phyloP scores from a whole-genome alignment of 1,284 basidiomycete species.

The Irpex rosettiformis region DNA sequence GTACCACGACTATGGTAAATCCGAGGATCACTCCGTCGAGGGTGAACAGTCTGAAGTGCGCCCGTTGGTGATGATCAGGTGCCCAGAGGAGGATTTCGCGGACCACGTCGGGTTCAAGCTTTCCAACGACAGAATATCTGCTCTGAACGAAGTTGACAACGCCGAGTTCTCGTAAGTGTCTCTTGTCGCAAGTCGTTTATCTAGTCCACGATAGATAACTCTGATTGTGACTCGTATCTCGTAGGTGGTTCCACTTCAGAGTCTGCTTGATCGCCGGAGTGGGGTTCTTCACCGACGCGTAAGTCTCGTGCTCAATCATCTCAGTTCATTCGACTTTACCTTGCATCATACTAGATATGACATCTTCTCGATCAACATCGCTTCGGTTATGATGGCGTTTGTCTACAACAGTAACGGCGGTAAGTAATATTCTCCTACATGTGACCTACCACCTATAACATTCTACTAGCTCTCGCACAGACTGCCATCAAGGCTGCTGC shows the following conservation, averaged over 20 bases:
- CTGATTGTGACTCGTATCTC: not conserved
- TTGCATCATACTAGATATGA: not conserved
- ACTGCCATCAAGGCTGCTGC: not conserved
- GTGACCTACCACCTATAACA: too few species aligned
- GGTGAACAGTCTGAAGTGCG: not conserved
- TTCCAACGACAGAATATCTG: slow-evolving; percentile 19
- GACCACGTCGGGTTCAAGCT: not conserved
- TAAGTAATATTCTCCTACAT: too few species aligned
- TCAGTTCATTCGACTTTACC: not conserved
- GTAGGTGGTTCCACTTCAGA: slow-evolving; percentile 59
- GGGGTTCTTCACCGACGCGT: slow-evolving; percentile 85
- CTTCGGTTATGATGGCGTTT: not conserved
- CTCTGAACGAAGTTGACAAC: slow-evolving; percentile 53
- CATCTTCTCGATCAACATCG: not conserved
- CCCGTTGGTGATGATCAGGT: not conserved
- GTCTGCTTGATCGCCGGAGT: slow-evolving; percentile 73
- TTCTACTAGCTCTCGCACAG: too few species aligned
- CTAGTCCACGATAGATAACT: not conserved
- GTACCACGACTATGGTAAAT: too few species aligned
- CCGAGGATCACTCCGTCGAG: not conserved
- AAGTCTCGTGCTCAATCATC: slow-evolving; percentile 49
- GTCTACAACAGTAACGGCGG: not conserved
- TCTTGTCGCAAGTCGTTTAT: not conserved
- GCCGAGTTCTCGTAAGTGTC: slow-evolving; percentile 44
- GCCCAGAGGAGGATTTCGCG: not conserved